These are phyloP conservation scores for Mixia osmundae DNA, from an alignment of 1,284 basidiomycete genomes.

Conservation along the genomic window DNA sequence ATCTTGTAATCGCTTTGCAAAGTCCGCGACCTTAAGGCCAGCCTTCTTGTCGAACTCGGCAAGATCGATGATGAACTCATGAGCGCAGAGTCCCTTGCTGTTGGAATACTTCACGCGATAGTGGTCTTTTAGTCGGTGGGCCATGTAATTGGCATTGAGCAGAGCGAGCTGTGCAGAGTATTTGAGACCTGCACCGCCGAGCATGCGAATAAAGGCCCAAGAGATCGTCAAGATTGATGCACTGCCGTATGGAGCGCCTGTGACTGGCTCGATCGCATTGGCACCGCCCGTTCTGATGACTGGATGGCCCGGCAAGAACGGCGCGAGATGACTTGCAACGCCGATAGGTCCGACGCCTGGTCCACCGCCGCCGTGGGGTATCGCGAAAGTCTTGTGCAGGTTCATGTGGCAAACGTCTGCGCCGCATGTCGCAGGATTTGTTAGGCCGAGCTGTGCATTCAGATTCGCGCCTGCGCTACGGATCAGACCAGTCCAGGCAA, in stretches of 20 bases:
- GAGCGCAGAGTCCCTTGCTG: slow-evolving; percentile 68
- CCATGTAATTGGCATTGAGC: slow-evolving; percentile 93
- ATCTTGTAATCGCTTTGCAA: slow-evolving; percentile 77
- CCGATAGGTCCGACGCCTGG: slow-evolving; percentile 91
- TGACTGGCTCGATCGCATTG: slow-evolving; percentile 61
- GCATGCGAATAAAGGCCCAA: slow-evolving; percentile 84
- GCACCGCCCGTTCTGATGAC: slow-evolving; percentile 42
- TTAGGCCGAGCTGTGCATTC: slow-evolving; percentile 85
- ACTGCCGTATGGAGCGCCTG: slow-evolving; percentile 79
- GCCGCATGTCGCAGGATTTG: slow-evolving; percentile 83
- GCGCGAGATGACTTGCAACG: slow-evolving; percentile 72
- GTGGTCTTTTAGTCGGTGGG: slow-evolving; percentile 54
- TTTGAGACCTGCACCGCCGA: slow-evolving; percentile 67
- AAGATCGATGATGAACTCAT: slow-evolving; percentile 84
- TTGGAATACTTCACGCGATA: slow-evolving; percentile 83
- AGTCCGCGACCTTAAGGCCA: slow-evolving; percentile 78
- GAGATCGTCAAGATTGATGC: slow-evolving; percentile 90
- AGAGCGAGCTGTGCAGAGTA: slow-evolving; percentile 68
- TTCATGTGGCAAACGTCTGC: slow-evolving; percentile 97
- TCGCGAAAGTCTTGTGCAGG: slow-evolving; percentile 85
- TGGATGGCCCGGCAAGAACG: slow-evolving; percentile 86
- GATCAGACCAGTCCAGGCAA: background rate
- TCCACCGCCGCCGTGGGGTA: slow-evolving; percentile 83
- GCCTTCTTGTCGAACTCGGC: slow-evolving; percentile 76
- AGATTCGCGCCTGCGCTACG: slow-evolving; percentile 46